A percentile compares a stretch with the other conserved stretches of the same genome.
These are phyloP conservation scores for Cornus suecica DNA, from an alignment of 148 eudicot species.

Conservation along the genomic window DNA sequence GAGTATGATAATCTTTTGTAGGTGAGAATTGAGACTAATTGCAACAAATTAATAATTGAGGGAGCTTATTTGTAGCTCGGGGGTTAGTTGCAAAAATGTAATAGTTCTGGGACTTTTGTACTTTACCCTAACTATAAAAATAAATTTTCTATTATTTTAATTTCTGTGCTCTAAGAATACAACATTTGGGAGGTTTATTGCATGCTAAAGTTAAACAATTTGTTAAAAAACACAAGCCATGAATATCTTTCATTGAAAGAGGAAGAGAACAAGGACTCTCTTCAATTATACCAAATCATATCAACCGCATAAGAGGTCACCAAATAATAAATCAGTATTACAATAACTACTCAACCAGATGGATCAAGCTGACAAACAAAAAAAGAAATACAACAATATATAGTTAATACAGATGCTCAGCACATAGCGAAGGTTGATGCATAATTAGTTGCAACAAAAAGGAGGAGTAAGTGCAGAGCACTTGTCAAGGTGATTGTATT, in stretches of 20 bases:
- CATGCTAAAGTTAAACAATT: neutral
- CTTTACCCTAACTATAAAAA: too few species aligned
- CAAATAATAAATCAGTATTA: conserved; percentile 1
- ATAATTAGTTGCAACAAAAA: conserved; percentile 20
- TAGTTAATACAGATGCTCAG: neutral
- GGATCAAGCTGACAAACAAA: neutral
- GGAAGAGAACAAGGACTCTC: conserved; percentile 5
- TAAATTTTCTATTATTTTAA: too few species aligned
- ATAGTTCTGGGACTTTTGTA: too few species aligned
- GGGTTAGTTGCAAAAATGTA: too few species aligned
- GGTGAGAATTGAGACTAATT: too few species aligned
- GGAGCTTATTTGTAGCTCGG: too few species aligned
- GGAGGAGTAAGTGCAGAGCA: conserved; percentile 16
- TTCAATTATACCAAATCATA: conserved; percentile 2
- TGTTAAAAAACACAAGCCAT: neutral
- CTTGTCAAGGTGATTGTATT: conserved; percentile 23
- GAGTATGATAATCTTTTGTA: too few species aligned
- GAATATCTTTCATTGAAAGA: conserved; percentile 10
- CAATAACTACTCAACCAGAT: neutral
- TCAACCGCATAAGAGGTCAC: conserved; percentile 2
- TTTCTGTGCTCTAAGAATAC: too few species aligned
- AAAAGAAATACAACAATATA: neutral
- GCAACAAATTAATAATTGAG: too few species aligned
- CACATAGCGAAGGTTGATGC: conserved; percentile 16
- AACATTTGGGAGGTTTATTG: too few species aligned